A percentile compares a stretch with the other conserved stretches of the same genome.
Evolutionary conservation across 2,329 filamentous ascomycete species (phyloP).

Genomic region (Fusarium staphyleae): DNA sequence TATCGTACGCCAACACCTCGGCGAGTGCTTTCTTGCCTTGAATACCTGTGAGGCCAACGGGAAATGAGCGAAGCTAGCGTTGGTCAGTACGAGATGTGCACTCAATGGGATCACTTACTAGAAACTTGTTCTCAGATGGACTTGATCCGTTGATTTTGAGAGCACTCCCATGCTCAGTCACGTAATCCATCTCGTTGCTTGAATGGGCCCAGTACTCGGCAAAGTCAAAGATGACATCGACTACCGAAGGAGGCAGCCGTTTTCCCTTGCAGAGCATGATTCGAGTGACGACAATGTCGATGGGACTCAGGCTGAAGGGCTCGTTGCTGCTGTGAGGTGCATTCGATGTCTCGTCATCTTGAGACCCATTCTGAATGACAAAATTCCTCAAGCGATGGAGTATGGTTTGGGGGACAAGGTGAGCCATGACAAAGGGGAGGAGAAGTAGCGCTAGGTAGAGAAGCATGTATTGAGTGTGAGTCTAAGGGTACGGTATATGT

Average conservation of each 20-base stretch:
- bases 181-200: constrained; percentile 44
- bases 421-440: constrained; percentile 39
- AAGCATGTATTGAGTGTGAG: constrained; percentile 22
- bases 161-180: constrained; percentile 27
- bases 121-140: constrained; percentile 43
- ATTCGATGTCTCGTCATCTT: background rate
- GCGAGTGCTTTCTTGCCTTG: constrained; percentile 38
- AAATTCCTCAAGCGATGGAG: constrained; percentile 28
- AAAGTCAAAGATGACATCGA: constrained; percentile 63
- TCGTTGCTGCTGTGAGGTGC: background rate
- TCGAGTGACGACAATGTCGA: constrained; percentile 60
- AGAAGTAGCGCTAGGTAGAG: constrained; percentile 20
- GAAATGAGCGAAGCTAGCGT: constrained; percentile 48
- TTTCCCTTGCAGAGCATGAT: constrained; percentile 54
- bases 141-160: constrained; percentile 38
- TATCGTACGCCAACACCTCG: constrained; percentile 43
- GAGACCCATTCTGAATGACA: background rate
- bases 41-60: constrained; percentile 47
- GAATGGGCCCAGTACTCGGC: constrained; percentile 70
- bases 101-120: constrained; percentile 38
- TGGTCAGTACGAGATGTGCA: constrained; percentile 3
- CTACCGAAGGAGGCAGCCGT: constrained; percentile 60
- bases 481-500: background rate
- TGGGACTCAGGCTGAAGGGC: constrained; percentile 48
- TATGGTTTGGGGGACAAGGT: constrained; percentile 37